phyloP scores from a whole-genome alignment of 1,139 yeast species.

The Lodderomyces parapsilosis region DNA sequence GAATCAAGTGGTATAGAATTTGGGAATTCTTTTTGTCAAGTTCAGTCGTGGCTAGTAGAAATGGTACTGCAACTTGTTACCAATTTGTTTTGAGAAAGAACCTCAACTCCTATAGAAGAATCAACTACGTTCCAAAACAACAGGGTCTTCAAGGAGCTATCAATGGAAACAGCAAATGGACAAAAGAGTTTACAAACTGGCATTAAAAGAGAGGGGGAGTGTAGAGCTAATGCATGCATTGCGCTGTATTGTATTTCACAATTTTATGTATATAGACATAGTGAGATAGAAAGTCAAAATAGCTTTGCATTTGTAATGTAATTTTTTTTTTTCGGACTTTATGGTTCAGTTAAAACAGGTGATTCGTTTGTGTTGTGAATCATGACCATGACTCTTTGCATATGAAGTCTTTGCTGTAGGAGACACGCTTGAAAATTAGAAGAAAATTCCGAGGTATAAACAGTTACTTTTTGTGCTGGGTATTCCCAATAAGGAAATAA shows the following conservation, averaged over 20 bases:
- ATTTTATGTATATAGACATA: not conserved
- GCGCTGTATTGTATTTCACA: not conserved
- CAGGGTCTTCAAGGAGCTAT: constrained; percentile 71
- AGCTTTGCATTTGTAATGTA: too few relatives aligned
- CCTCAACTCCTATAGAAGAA: constrained; percentile 78
- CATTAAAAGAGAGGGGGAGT: constrained; percentile 6
- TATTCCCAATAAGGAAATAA: not conserved
- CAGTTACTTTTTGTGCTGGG: too few relatives aligned
- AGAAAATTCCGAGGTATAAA: too few relatives aligned
- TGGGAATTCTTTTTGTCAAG: constrained; percentile 90
- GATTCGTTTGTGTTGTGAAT: too few relatives aligned
- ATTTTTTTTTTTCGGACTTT: not conserved
- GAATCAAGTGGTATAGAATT: constrained; percentile 87
- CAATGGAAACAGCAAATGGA: constrained; percentile 37
- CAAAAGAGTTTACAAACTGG: constrained; percentile 17
- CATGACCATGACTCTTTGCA: too few relatives aligned
- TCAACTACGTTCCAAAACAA: constrained; percentile 78
- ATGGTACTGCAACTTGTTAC: constrained; percentile 91
- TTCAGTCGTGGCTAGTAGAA: constrained; percentile 83
- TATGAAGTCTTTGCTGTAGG: too few relatives aligned
- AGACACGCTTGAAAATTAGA: too few relatives aligned
- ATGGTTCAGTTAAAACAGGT: not conserved
- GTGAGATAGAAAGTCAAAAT: not conserved
- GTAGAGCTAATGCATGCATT: not conserved
- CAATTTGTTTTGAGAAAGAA: constrained; percentile 91